Evolutionary conservation across 495 filamentous ascomycete species (phyloP), one percentile per base, ranked within the genome.

Genomic region (Eremomyces bilateralis): DNA sequence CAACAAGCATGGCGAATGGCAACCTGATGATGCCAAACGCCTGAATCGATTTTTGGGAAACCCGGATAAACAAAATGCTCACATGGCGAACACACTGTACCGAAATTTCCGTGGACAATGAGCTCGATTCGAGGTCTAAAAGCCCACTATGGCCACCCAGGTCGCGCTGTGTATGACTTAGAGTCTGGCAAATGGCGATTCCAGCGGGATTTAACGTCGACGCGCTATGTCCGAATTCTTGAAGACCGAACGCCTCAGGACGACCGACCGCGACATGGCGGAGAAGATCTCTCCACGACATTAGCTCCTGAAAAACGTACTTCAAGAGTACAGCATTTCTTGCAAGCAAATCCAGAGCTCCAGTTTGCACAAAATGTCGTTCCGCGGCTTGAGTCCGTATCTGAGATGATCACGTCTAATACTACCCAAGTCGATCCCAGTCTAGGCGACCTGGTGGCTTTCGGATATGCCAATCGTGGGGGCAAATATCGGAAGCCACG

Each of bases 71-170:
- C 19, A 56, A 41, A 46, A 40, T 55, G 52, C 51, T 67, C 70
- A 35, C 53, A 80, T 80, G 73, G 63, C 63, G 73, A 62, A 75
- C 42, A 44, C 51, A 37, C 64, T 78, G n/a, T n/a, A n/a, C n/a
- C n/a, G n/a, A n/a, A n/a, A n/a, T n/a, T n/a, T n/a, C n/a, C n/a
- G n/a, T n/a, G n/a, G n/a, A n/a, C n/a, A n/a, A n/a, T n/a, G n/a
- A n/a, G n/a, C n/a, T n/a, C n/a, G n/a, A n/a, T n/a, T n/a, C n/a
- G n/a, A n/a, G n/a, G n/a, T n/a, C n/a, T n/a, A n/a, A n/a, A n/a
- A n/a, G n/a, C n/a, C 33, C 62, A 61, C 34, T 78, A 73, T 58
- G 74, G 74, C 59, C 69, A 76, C 47, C 46, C 72, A 37, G 73
- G 73, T 45, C 57, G 58, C 44, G 56, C 65, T 17, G 37, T 51